Evolutionary conservation across 768 basidiomycete species (phyloP).

Genomic region (Boletus vermiculosoides): DNA sequence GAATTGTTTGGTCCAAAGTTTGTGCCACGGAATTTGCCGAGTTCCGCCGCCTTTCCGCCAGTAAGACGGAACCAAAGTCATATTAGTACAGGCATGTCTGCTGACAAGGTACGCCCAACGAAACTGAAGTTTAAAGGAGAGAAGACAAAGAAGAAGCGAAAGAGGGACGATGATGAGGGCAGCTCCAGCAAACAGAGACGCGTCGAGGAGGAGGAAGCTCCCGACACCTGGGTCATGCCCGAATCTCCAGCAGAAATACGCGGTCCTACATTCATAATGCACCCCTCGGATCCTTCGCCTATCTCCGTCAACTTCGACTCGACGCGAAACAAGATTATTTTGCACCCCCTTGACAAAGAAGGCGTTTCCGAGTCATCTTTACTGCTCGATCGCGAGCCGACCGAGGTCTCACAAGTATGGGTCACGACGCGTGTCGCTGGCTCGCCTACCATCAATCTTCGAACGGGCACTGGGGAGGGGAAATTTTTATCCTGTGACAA

Average conservation of each 20-base stretch:
- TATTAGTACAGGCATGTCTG: slow-evolving; percentile 28
- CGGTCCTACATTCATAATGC: slow-evolving; percentile 83
- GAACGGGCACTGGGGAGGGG: slow-evolving; percentile 83
- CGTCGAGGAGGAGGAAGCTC: slow-evolving; percentile 58
- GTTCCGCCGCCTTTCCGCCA: neutral
- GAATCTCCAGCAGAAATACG: slow-evolving; percentile 71
- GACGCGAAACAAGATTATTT: slow-evolving; percentile 68
- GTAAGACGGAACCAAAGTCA: neutral
- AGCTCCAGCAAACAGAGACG: slow-evolving; percentile 45
- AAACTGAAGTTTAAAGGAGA: slow-evolving; percentile 91
- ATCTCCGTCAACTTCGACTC: slow-evolving; percentile 77
- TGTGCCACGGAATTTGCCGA: slow-evolving; percentile 28
- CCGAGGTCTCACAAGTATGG: slow-evolving; percentile 89
- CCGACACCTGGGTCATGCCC: slow-evolving; percentile 79
- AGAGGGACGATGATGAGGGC: slow-evolving; percentile 52
- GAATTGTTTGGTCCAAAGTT: slow-evolving; percentile 40
- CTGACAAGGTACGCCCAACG: slow-evolving; percentile 58
- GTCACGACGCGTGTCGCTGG: slow-evolving; percentile 86
- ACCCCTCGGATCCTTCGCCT: slow-evolving; percentile 78
- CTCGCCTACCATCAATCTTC: slow-evolving; percentile 78
- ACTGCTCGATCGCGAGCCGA: slow-evolving; percentile 66
- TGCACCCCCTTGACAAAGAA: slow-evolving; percentile 64
- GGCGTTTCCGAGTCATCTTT: slow-evolving; percentile 43
- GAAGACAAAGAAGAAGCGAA: slow-evolving; percentile 80
- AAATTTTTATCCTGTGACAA: slow-evolving; percentile 89